Base-by-base conservation (phyloP, 2,329 filamentous ascomycete species). In the Diaporthe sp. region DNA sequence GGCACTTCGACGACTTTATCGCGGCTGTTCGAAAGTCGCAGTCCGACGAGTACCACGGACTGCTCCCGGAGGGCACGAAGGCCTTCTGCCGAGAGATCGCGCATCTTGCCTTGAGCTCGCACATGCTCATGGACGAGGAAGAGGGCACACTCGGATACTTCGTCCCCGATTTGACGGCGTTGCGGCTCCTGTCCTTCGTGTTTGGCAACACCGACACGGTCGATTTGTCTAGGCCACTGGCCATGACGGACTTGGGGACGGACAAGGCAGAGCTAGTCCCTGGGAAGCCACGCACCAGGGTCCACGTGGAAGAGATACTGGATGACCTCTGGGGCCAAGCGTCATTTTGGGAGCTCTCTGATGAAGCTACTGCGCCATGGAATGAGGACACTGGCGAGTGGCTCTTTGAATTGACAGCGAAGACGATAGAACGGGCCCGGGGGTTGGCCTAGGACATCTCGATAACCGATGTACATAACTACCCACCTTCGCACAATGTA, bases 221-320 rank as follows among this genome's bases (percentile, higher is more conserved):
- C 63, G 63, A 68, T 15, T n/a, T 49, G 44, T 39, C 65, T 31
- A 55, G 31, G 31, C 65, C 47, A 34, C 31, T 68, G 65, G 25
- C 44, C 6, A 20, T 53, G 65, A 15, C 15, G 13, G 47, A 28
- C 28, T 39, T 51, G 65, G 7, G 1, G 7, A n/a, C 12, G 17
- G 65, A 53, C 13, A 39, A 13, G 31, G 49, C 28, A 39, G 47
- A 53, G 49, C 31, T 39, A 20, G 49, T 53, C 22, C 65, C 31
- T 20, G 65, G 31, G 34, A 25, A 39, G 65, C 65, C 65, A 47
- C 47, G 65, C 34, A 68, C 65, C 3, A 68, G 17, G 65, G 13
- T 68, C 44, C 31, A 39, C 47, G 65, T 68, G 65, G 15, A 68
- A 39, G 31, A 28, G 22, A 28, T 47, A 53, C 47, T 68, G 7